phyloP scores from a whole-genome alignment of 331 rosid genomes.

The Ulmus americana region DNA sequence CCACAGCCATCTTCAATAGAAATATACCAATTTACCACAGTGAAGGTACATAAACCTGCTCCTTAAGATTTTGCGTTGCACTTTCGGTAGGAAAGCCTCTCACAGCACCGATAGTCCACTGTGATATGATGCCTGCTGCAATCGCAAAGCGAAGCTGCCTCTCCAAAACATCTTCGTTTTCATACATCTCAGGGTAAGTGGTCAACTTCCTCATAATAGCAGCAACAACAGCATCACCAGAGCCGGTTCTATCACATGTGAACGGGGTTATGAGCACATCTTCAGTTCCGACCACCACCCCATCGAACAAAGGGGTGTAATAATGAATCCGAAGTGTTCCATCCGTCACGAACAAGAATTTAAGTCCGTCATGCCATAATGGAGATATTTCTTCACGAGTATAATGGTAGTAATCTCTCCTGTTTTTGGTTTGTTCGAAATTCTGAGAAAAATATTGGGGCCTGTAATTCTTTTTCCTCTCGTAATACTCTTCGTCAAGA shows the following conservation, averaged over 20 bases:
- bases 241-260: conserved; percentile 91
- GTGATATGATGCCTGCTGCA: conserved; percentile 86
- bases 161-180: conserved; percentile 59
- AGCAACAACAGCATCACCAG: conserved; percentile 94
- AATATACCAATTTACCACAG: conserved; percentile 55
- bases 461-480: conserved; percentile 54
- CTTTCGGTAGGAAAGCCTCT: conserved; percentile 91
- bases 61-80: conserved; percentile 92
- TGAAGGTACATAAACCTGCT: conserved; percentile 92
- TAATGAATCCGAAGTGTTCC: conserved; percentile 79
- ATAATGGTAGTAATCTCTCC: conserved; percentile 47
- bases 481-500: conserved; percentile 66
- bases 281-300: conserved; percentile 78
- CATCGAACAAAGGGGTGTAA: conserved; percentile 67
- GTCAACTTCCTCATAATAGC: conserved; percentile 80
- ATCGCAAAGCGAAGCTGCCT: conserved; percentile 81
- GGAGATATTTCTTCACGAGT: conserved; percentile 53
- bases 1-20: background rate
- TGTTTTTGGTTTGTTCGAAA: conserved; percentile 63
- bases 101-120: conserved; percentile 90
- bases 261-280: conserved; percentile 89
- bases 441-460: conserved; percentile 73
- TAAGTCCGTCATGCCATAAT: conserved; percentile 71
- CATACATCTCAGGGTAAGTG: conserved; percentile 68
- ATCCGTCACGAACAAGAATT: conserved; percentile 64